Evolutionary conservation across 139 green algal species (phyloP).

Genomic region (Helicosporidium sp.): DNA sequence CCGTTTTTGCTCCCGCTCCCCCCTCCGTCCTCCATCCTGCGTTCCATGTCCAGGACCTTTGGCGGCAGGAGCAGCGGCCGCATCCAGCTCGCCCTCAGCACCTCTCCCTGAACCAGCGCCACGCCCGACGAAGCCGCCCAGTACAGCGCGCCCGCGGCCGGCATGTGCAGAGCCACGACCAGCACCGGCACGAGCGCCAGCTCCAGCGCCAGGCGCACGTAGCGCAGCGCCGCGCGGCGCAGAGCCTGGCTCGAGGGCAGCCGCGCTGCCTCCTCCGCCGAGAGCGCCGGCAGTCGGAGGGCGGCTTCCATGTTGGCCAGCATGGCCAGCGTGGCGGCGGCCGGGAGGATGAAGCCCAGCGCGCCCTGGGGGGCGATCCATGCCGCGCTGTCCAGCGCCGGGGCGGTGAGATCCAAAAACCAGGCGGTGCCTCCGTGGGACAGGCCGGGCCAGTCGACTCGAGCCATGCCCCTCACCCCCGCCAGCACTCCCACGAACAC

Average conservation of each 20-base stretch:
- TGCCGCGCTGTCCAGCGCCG: constrained; percentile 22
- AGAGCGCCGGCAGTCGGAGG: background rate
- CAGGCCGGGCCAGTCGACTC: constrained; percentile 35
- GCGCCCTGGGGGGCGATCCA: constrained; percentile 15
- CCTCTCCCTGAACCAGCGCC: too few relatives aligned
- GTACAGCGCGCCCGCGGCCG: constrained; percentile 22
- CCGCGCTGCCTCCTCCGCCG: background rate
- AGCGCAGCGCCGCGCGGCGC: constrained; percentile 9
- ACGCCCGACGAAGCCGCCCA: too few relatives aligned
- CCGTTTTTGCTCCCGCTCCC: too few relatives aligned
- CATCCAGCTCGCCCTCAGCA: constrained; percentile 15
- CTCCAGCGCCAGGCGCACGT: constrained; percentile 20
- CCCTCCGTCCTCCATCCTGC: too few relatives aligned
- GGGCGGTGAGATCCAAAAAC: constrained; percentile 51
- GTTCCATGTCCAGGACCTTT: background rate
- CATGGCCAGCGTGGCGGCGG: background rate
- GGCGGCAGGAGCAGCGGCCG: background rate
- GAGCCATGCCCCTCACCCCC: constrained; percentile 39
- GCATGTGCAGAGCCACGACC: constrained; percentile 25
- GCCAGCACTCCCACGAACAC: constrained; percentile 36
- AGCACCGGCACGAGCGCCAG: constrained; percentile 25
- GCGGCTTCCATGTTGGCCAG: background rate
- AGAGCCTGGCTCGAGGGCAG: constrained; percentile 1
- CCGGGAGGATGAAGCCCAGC: background rate
- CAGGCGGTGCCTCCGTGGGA: constrained; percentile 35